Evolutionary conservation across 768 basidiomycete species (phyloP).

Genomic region (Auricularia sp.): DNA sequence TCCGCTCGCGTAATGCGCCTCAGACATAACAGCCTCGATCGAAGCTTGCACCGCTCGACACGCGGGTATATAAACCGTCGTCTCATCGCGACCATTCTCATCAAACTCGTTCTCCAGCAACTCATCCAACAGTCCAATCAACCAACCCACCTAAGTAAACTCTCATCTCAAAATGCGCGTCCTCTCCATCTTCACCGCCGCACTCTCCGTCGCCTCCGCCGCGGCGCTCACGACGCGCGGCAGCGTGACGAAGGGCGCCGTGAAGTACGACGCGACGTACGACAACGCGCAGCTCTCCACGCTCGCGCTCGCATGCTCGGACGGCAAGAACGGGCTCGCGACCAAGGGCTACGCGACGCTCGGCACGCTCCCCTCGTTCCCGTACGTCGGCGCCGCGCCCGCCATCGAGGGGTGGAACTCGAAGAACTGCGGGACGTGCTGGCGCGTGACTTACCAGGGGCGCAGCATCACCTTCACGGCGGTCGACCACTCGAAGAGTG

Average conservation of each 20-base stretch:
- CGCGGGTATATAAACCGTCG: too few relatives aligned
- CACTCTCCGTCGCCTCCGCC: conserved; percentile 11
- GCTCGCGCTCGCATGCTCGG: conserved; percentile 27
- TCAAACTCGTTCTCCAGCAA: too few relatives aligned
- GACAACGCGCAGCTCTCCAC: conserved; percentile 23
- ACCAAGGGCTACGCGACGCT: conserved; percentile 27
- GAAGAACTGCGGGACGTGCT: conserved; percentile 22
- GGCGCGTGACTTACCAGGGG: conserved; percentile 18
- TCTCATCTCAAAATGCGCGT: too few relatives aligned
- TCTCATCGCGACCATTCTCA: too few relatives aligned
- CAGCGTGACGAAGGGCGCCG: conserved; percentile 19
- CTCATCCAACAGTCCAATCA: too few relatives aligned
- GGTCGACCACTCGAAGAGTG: too few relatives aligned
- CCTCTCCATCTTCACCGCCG: conserved; percentile 4
- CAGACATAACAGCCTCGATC: too few relatives aligned
- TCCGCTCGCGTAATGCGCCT: too few relatives aligned
- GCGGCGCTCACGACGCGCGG: not conserved
- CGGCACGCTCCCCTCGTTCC: conserved; percentile 28
- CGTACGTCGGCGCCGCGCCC: conserved; percentile 28
- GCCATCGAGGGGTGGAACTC: conserved; percentile 21
- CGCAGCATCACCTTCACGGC: conserved; percentile 8
- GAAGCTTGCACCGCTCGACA: too few relatives aligned
- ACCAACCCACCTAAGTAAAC: too few relatives aligned
- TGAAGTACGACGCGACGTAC: conserved; percentile 26
- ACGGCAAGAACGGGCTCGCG: conserved; percentile 28